These are phyloP conservation scores for Paramecium sonneborni DNA, from an alignment of 73 alveolate genomes.

Conservation along the genomic window DNA sequence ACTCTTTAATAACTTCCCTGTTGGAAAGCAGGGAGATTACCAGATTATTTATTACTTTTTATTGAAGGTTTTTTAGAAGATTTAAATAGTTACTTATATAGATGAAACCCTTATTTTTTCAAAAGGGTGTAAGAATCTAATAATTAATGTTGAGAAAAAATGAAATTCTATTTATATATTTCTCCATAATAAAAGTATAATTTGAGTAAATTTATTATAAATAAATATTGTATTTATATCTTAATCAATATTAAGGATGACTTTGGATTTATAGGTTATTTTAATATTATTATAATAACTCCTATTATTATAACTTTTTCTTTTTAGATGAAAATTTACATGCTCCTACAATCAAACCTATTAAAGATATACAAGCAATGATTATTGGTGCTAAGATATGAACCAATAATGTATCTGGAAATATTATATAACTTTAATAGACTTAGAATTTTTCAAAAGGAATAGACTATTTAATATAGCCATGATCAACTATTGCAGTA, in stretches of 20 bases:
- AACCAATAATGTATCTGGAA: background rate
- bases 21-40: background rate
- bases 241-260: background rate
- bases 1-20: background rate
- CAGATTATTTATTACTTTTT: background rate
- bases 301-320: background rate
- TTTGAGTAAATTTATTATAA: background rate
- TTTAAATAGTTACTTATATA: background rate
- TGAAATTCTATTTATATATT: too few relatives aligned
- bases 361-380: background rate
- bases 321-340: background rate
- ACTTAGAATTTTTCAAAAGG: background rate
- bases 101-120: background rate
- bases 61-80: background rate
- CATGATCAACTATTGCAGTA: background rate
- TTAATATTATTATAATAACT: background rate
- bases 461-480: background rate
- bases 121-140: too few relatives aligned
- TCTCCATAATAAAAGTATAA: too few relatives aligned
- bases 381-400: background rate
- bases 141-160: too few relatives aligned
- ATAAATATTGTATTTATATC: background rate
- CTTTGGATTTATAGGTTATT: background rate
- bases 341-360: background rate
- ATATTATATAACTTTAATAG: background rate